Evolutionary conservation across 148 eudicot species (phyloP).

Genomic region (Vaccinium darrowii): DNA sequence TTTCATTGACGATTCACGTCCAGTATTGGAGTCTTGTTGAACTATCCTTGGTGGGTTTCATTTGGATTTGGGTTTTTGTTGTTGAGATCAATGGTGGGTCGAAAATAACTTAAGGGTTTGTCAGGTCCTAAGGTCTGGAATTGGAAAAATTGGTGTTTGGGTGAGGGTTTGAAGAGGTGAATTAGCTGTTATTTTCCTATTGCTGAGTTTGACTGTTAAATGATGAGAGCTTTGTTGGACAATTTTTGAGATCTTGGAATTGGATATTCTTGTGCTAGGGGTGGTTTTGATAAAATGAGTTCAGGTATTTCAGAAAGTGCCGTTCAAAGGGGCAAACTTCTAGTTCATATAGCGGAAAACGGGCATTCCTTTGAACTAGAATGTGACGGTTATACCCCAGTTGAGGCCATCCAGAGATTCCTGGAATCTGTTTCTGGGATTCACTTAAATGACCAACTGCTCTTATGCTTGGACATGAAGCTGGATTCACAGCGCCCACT

Average conservation of each 20-base stretch:
- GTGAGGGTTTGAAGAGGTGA: conserved; percentile 7
- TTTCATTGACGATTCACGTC: neutral
- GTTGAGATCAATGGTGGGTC: neutral
- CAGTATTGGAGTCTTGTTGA: neutral
- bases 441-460: conserved; percentile 73
- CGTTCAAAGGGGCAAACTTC: conserved; percentile 55
- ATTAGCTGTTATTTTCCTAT: neutral
- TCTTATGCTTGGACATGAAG: conserved; percentile 80
- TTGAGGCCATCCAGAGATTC: conserved; percentile 64
- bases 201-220: neutral
- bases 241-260: neutral
- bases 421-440: conserved; percentile 67
- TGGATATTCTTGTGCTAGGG: conserved; percentile 2
- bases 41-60: neutral
- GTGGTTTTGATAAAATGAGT: conserved; percentile 53
- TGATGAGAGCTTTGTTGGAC: neutral
- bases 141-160: neutral
- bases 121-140: neutral
- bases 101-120: conserved; percentile 13
- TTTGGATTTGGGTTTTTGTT: conserved; percentile 6
- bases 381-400: conserved; percentile 68
- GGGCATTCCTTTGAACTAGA: conserved; percentile 79
- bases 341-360: conserved; percentile 88
- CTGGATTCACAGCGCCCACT: conserved; percentile 65
- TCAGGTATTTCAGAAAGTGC: conserved; percentile 48